A percentile compares a stretch with the other conserved stretches of the same genome.
Evolutionary conservation across 331 rosid genomes (phyloP).

Genomic region (Erythrophleum ivorense): DNA sequence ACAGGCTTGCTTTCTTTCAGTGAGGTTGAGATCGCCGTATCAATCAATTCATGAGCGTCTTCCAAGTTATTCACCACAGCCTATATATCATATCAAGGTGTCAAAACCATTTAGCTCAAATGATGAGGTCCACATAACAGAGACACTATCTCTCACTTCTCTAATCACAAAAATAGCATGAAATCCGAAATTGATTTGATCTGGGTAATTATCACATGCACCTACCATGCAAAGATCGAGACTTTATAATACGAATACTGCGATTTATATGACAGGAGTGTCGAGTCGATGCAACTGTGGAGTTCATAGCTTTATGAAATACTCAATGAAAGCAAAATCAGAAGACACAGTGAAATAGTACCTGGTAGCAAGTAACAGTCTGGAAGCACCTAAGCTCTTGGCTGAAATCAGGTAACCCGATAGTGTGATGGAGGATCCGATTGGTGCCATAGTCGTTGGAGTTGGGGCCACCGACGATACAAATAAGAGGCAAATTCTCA

Average conservation of each 20-base stretch:
- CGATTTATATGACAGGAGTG: neutral
- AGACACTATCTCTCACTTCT: neutral
- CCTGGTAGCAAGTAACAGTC: conserved; percentile 62
- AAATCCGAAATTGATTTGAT: conserved; percentile 8
- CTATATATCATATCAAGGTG: conserved; percentile 37
- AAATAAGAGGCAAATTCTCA: conserved; percentile 57
- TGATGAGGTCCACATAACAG: neutral
- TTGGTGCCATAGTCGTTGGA: conserved; percentile 60
- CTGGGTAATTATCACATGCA: neutral
- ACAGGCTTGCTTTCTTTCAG: conserved; percentile 67
- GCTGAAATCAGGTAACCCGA: conserved; percentile 60
- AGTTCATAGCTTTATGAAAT: neutral
- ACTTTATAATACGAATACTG: neutral
- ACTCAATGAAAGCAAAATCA: neutral
- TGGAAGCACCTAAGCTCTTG: conserved; percentile 64
- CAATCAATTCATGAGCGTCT: conserved; percentile 60
- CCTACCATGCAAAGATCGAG: neutral
- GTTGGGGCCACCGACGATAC: conserved; percentile 63
- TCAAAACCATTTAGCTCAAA: conserved; percentile 20
- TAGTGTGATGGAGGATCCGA: conserved; percentile 59
- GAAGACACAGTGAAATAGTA: neutral
- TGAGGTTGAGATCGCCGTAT: conserved; percentile 51
- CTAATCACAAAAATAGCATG: neutral
- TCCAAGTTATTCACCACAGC: conserved; percentile 59
- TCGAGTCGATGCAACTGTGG: neutral